Percentiles rank a stretch among this genome's conserved stretches.
phyloP scores from a whole-genome alignment of 2,329 filamentous ascomycete species.

The Colletotrichum karsti region DNA sequence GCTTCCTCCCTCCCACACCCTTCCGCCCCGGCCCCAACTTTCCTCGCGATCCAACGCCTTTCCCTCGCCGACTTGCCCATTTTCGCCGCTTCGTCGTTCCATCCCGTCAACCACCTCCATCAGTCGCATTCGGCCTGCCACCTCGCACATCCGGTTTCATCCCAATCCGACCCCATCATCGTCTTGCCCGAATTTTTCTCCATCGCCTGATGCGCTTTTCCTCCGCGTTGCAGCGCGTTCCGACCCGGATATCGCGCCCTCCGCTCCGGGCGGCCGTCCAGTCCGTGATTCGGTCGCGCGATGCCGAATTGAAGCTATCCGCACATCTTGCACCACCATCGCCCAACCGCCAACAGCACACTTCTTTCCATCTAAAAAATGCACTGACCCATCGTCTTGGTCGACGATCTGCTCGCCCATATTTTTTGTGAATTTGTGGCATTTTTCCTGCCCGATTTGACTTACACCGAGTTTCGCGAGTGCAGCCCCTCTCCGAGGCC shows the following conservation, averaged over 20 bases:
- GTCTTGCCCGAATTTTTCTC: conserved; percentile 12
- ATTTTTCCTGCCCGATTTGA: conserved; percentile 23
- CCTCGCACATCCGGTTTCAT: conserved; percentile 8
- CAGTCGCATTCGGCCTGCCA: conserved; percentile 18
- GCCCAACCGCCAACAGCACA: conserved; percentile 2
- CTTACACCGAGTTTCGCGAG: conserved; percentile 28
- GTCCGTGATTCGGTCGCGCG: conserved; percentile 5
- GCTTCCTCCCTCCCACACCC: conserved; percentile 3
- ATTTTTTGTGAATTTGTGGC: conserved; percentile 24
- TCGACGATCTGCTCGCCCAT: conserved; percentile 1
- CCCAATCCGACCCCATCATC: not conserved
- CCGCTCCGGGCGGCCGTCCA: not conserved
- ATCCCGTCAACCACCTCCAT: conserved; percentile 3
- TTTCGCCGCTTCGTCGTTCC: conserved; percentile 15
- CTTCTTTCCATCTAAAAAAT: not conserved
- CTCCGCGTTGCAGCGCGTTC: not conserved
- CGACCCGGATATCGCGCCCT: conserved; percentile 5
- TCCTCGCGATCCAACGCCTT: conserved; percentile 11
- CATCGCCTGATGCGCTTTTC: not conserved
- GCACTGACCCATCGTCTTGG: conserved; percentile 7
- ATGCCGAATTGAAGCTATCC: conserved; percentile 30
- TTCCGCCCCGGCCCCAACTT: conserved; percentile 22
- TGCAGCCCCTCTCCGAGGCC: not conserved
- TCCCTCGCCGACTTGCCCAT: conserved; percentile 25
- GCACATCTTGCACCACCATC: conserved; percentile 27